These are phyloP conservation scores for Nematodospora valgi DNA, from an alignment of 805 yeast species.

Conservation along the genomic window DNA sequence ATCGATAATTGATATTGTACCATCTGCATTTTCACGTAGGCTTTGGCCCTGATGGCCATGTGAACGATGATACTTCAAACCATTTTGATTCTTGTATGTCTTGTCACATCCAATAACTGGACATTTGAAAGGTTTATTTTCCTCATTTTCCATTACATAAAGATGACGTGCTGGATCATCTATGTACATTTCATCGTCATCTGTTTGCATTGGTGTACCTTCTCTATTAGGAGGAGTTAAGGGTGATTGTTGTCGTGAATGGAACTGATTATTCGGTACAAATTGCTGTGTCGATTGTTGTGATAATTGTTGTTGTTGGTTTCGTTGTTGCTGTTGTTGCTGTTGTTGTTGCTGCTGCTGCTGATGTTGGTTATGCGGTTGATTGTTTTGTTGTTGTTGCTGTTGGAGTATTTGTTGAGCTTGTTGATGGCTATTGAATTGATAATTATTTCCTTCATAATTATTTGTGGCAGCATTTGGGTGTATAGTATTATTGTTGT, in stretches of 20 bases:
- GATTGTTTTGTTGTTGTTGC: slow-evolving; percentile 17
- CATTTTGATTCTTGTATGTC: slow-evolving; percentile 96
- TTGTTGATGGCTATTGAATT: slow-evolving; percentile 9
- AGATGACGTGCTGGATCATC: slow-evolving; percentile 96
- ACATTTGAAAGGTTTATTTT: slow-evolving; percentile 92
- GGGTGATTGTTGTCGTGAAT: slow-evolving; percentile 17
- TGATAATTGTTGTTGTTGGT: slow-evolving; percentile 13
- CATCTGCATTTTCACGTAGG: slow-evolving; percentile 85
- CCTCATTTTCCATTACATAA: slow-evolving; percentile 88
- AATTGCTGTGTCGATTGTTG: slow-evolving; percentile 15
- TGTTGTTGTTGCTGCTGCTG: slow-evolving; percentile 12
- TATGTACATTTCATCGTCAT: slow-evolving; percentile 72
- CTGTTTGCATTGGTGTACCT: slow-evolving; percentile 37
- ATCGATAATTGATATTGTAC: slow-evolving; percentile 87
- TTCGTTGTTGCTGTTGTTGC: slow-evolving; percentile 10
- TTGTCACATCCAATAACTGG: slow-evolving; percentile 98
- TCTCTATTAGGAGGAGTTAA: slow-evolving; percentile 10
- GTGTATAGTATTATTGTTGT: slow-evolving; percentile 12
- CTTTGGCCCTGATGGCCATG: slow-evolving; percentile 98
- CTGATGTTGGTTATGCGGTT: slow-evolving; percentile 14
- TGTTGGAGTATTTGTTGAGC: slow-evolving; percentile 12
- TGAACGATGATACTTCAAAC: slow-evolving; percentile 88
- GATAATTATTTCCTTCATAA: slow-evolving; percentile 8
- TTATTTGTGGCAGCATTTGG: slow-evolving; percentile 7
- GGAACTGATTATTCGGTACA: slow-evolving; percentile 14